Conservation (phyloP, 306 rosid species). For the Geum urbanum region DNA sequence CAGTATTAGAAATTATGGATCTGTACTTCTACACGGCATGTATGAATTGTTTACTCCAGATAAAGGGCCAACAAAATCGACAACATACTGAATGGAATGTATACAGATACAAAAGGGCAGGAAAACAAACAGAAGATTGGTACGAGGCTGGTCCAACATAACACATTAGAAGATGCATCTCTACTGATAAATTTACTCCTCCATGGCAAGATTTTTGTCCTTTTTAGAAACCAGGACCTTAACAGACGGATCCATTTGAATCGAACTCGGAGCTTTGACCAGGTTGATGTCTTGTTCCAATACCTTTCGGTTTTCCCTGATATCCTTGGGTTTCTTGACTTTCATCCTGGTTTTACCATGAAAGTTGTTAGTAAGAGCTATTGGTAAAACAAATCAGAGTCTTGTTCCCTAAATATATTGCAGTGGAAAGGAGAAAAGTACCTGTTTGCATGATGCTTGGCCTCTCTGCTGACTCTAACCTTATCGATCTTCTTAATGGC, state of each 20-base stretch:
- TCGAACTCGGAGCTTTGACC: conserved; percentile 53
- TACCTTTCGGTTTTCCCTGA: conserved; percentile 39
- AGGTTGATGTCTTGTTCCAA: conserved; percentile 40
- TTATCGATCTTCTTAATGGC: conserved; percentile 75
- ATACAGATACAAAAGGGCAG: not conserved
- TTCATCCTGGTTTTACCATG: conserved; percentile 38
- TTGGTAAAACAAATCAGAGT: conserved; percentile 7
- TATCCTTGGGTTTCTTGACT: conserved; percentile 35
- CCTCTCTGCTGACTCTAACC: conserved; percentile 51
- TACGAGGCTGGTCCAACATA: too few relatives aligned
- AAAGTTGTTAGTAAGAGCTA: conserved; percentile 9
- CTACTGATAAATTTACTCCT: conserved; percentile 43
- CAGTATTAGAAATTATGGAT: not conserved
- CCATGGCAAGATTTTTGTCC: conserved; percentile 48
- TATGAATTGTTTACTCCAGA: not conserved
- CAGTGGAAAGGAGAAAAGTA: conserved; percentile 12
- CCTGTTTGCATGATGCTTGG: conserved; percentile 48
- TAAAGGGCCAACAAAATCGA: not conserved
- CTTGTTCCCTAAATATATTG: not conserved
- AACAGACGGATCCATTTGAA: conserved; percentile 39
- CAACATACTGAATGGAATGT: not conserved
- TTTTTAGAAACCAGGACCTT: conserved; percentile 47
- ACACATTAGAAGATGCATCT: too few relatives aligned
- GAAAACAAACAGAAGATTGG: not conserved
- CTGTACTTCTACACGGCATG: not conserved